Percentiles rank a stretch among this genome's conserved stretches.
These are phyloP conservation scores for Scytalidium sp. DNA, from an alignment of 2,329 filamentous ascomycete genomes.

Conservation along the genomic window DNA sequence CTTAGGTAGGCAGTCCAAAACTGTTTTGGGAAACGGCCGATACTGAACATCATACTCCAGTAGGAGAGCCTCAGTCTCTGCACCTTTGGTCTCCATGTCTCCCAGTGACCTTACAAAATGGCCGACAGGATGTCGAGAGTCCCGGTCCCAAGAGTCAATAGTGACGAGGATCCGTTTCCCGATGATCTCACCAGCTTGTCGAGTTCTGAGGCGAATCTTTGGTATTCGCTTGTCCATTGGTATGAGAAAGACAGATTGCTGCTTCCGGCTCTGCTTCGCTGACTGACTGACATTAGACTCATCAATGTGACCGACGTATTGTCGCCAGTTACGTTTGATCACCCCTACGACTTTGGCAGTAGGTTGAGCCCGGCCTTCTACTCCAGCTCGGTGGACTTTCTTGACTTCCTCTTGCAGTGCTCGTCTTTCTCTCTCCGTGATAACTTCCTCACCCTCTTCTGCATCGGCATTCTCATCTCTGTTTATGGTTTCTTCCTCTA, in stretches of 20 bases:
- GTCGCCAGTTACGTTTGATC: constrained; percentile 94
- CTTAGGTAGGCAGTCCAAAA: constrained; percentile 85
- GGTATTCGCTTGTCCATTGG: constrained; percentile 98
- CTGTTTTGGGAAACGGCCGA: constrained; percentile 91
- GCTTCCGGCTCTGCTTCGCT: constrained; percentile 73
- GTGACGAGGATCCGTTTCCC: constrained; percentile 91
- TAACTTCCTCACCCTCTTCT: constrained; percentile 71
- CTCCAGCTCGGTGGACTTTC: constrained; percentile 72
- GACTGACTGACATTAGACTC: constrained; percentile 75
- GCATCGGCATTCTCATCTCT: constrained; percentile 91
- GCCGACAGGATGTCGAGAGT: constrained; percentile 87
- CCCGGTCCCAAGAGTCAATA: constrained; percentile 92
- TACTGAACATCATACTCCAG: constrained; percentile 98
- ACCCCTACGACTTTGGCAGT: constrained; percentile 91
- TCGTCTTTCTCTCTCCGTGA: constrained; percentile 83
- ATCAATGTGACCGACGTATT: constrained; percentile 96
- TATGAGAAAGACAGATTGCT: constrained; percentile 91
- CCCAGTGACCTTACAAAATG: constrained; percentile 93
- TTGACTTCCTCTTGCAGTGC: constrained; percentile 90
- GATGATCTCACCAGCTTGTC: constrained; percentile 83
- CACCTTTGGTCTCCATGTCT: constrained; percentile 93
- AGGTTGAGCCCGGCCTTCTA: constrained; percentile 78
- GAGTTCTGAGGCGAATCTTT: constrained; percentile 89
- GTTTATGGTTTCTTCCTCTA: constrained; percentile 89
- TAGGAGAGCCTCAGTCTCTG: constrained; percentile 91